Percentiles rank a stretch among this genome's conserved stretches.
Conservation (phyloP, 768 basidiomycete species). For the Russula dissimulans region DNA sequence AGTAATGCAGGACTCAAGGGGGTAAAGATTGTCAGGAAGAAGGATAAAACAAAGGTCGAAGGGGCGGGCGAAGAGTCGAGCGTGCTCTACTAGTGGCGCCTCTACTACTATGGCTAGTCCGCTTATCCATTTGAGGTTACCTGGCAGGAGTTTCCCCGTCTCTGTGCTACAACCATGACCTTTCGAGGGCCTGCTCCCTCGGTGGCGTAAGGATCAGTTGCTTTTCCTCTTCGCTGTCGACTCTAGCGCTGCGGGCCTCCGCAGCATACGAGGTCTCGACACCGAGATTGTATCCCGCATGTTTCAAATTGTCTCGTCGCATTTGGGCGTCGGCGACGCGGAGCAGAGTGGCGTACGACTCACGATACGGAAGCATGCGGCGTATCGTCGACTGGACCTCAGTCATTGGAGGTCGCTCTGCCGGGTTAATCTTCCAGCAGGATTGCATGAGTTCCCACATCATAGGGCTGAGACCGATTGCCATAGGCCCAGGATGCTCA, state of each 20-base stretch:
- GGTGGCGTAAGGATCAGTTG: no score
- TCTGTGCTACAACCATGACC: neutral
- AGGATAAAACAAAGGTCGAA: constrained; percentile 12
- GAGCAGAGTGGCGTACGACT: neutral
- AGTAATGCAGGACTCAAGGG: constrained; percentile 19
- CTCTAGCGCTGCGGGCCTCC: no score
- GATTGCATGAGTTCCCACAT: constrained; percentile 14
- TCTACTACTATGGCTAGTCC: neutral
- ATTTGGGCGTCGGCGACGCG: no score
- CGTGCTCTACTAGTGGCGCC: neutral
- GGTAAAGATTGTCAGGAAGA: constrained; percentile 25
- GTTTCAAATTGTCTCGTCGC: no score
- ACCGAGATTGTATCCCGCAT: no score
- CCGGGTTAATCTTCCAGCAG: neutral
- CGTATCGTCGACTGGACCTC: neutral
- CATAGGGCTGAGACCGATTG: neutral
- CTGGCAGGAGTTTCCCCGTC: no score
- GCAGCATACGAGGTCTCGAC: no score
- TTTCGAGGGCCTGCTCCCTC: no score
- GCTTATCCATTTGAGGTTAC: neutral
- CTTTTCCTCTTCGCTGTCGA: no score
- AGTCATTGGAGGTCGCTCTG: constrained; percentile 3
- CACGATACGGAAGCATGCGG: neutral
- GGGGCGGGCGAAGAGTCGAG: constrained; percentile 1
- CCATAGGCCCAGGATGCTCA: neutral